Evolutionary conservation across 305 asterid genomes (phyloP).

Genomic region (Fraxinus ornus): DNA sequence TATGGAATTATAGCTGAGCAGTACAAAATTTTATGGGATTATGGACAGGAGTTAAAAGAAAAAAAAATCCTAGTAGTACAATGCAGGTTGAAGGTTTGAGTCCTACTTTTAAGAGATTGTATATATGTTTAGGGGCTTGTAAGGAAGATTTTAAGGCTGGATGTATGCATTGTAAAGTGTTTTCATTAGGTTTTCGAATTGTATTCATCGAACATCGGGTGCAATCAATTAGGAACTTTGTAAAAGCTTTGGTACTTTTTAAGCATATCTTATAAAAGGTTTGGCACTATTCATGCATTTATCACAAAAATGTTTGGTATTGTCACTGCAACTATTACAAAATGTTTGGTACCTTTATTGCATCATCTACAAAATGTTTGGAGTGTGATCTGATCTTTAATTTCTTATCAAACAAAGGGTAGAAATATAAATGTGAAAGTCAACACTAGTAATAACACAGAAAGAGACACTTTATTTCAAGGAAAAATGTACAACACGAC

Average conservation of each 20-base stretch:
- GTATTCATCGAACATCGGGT: background rate
- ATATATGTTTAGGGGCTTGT: background rate
- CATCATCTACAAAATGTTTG: background rate
- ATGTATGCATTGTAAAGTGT: background rate
- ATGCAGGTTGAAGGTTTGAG: background rate
- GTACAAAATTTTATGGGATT: too few species aligned
- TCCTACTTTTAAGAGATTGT: background rate
- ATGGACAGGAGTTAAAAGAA: background rate
- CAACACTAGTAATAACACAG: background rate
- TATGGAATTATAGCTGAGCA: too few species aligned
- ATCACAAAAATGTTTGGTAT: background rate
- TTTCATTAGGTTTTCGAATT: background rate
- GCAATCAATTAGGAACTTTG: background rate
- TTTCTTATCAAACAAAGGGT: background rate
- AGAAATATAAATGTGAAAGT: background rate
- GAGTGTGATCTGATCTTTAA: background rate
- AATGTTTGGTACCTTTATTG: background rate
- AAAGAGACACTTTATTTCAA: background rate
- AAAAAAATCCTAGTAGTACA: background rate
- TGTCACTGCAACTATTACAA: background rate
- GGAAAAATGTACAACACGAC: background rate
- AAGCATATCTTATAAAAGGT: background rate
- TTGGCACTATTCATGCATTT: background rate
- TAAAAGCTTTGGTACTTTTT: too few species aligned
- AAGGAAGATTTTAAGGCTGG: background rate